phyloP scores from a whole-genome alignment of 192 early-diverging fungal species.

The Coemansia sp. region DNA sequence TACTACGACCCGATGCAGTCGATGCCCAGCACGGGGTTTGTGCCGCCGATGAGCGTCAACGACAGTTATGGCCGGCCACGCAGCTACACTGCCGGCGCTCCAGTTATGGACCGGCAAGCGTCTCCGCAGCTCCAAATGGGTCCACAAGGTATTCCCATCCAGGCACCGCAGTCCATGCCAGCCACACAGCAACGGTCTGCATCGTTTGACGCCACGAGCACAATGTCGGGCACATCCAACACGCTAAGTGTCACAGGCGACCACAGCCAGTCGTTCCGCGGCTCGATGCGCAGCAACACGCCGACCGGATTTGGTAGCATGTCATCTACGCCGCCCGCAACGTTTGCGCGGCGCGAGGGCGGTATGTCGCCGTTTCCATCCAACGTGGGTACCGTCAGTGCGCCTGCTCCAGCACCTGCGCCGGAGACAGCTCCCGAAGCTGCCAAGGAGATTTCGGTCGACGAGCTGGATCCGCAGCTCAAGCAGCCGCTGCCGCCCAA shows the following conservation, averaged over 20 bases:
- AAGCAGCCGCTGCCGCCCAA: slow-evolving; percentile 32
- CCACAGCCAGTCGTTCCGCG: slow-evolving; percentile 18
- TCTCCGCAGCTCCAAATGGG: neutral
- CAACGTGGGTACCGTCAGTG: slow-evolving; percentile 37
- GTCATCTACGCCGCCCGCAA: slow-evolving; percentile 36
- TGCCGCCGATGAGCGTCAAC: slow-evolving; percentile 1
- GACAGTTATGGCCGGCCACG: slow-evolving; percentile 21
- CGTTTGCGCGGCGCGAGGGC: slow-evolving; percentile 33
- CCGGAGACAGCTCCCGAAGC: neutral
- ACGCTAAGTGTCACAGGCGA: slow-evolving; percentile 8
- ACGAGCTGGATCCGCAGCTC: slow-evolving; percentile 35
- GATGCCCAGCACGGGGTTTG: slow-evolving; percentile 14
- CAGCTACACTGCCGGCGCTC: slow-evolving; percentile 34
- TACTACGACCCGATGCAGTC: slow-evolving; percentile 25
- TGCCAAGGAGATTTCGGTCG: slow-evolving; percentile 18
- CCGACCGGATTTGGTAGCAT: slow-evolving; percentile 33
- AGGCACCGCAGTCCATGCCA: slow-evolving; percentile 13
- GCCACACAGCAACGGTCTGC: slow-evolving; percentile 27
- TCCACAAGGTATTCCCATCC: slow-evolving; percentile 21
- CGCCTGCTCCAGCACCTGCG: slow-evolving; percentile 7
- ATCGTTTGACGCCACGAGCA: slow-evolving; percentile 32
- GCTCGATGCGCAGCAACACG: slow-evolving; percentile 16
- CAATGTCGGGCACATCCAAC: slow-evolving; percentile 15
- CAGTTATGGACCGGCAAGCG: neutral
- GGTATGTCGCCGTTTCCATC: slow-evolving; percentile 54